Conservation (phyloP, 306 rosid genomes). For the Prunus campanulata region DNA sequence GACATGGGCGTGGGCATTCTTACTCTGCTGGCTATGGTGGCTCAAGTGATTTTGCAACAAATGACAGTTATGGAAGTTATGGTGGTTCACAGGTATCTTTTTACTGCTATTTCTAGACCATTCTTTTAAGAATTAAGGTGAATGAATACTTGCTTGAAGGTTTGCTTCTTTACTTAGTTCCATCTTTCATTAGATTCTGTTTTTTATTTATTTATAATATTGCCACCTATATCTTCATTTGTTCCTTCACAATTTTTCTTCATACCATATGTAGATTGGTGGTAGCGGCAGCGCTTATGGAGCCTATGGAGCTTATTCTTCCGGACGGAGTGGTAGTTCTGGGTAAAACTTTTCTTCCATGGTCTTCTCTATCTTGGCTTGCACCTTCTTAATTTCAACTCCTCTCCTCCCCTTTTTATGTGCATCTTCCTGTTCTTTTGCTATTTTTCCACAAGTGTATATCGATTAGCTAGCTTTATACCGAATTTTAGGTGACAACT, state of each 20-base stretch:
- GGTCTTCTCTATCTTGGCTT: background rate
- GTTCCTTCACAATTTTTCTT: conserved; percentile 26
- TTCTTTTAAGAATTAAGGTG: background rate
- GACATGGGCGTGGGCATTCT: conserved; percentile 88
- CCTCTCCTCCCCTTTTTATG: background rate
- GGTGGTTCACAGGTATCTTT: conserved; percentile 79
- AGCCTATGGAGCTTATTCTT: conserved; percentile 81
- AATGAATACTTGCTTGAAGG: background rate
- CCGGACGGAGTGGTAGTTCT: conserved; percentile 64
- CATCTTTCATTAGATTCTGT: background rate
- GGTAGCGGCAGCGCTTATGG: conserved; percentile 68
- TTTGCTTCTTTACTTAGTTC: background rate
- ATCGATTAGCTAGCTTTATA: background rate
- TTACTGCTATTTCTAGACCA: background rate
- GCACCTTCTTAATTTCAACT: background rate
- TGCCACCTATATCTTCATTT: conserved; percentile 3
- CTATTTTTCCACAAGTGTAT: background rate
- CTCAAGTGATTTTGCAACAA: conserved; percentile 61
- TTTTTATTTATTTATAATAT: too few species aligned
- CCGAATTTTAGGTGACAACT: background rate
- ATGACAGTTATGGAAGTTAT: conserved; percentile 75
- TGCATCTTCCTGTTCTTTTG: background rate
- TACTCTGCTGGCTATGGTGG: conserved; percentile 80
- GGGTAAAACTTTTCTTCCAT: conserved; percentile 53
- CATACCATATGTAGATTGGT: conserved; percentile 58